Percentiles rank a stretch among this genome's conserved stretches.
phyloP scores from a whole-genome alignment of 352 stramenopile species.

The Phytophthora sansomeana region DNA sequence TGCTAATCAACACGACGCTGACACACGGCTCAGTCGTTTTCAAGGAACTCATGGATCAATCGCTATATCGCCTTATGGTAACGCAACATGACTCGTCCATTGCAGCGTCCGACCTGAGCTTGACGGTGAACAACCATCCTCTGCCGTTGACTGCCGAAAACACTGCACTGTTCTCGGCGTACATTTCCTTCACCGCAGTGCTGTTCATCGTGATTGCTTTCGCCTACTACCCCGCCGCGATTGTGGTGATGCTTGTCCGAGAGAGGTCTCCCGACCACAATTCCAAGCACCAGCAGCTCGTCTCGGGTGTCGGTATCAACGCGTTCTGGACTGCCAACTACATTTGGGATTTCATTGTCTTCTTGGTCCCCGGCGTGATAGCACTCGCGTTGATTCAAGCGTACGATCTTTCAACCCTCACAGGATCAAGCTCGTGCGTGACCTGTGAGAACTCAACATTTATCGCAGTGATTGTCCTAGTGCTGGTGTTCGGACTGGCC shows the following conservation, averaged over 20 bases:
- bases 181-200: constrained; percentile 56
- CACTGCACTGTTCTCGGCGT: constrained; percentile 48
- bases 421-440: constrained; percentile 29
- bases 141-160: constrained; percentile 51
- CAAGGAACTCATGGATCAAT: constrained; percentile 60
- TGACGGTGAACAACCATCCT: constrained; percentile 60
- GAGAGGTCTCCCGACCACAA: constrained; percentile 92
- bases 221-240: constrained; percentile 87
- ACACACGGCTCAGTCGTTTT: constrained; percentile 55
- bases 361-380: constrained; percentile 64
- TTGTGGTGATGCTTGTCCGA: constrained; percentile 94
- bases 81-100: constrained; percentile 22
- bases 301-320: constrained; percentile 91
- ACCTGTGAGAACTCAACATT: constrained; percentile 40
- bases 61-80: constrained; percentile 49
- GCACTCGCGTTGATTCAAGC: constrained; percentile 45
- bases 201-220: constrained; percentile 91
- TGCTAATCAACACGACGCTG: constrained; percentile 60
- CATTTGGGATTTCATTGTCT: constrained; percentile 91
- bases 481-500: constrained; percentile 66
- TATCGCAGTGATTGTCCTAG: constrained; percentile 57
- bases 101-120: constrained; percentile 16
- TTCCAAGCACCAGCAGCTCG: constrained; percentile 95
- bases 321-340: constrained; percentile 97
- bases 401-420: constrained; percentile 43